A percentile compares a stretch with the other conserved stretches of the same genome.
Evolutionary conservation across 257 asterid species (phyloP).

Genomic region (Nicotiana otophora): DNA sequence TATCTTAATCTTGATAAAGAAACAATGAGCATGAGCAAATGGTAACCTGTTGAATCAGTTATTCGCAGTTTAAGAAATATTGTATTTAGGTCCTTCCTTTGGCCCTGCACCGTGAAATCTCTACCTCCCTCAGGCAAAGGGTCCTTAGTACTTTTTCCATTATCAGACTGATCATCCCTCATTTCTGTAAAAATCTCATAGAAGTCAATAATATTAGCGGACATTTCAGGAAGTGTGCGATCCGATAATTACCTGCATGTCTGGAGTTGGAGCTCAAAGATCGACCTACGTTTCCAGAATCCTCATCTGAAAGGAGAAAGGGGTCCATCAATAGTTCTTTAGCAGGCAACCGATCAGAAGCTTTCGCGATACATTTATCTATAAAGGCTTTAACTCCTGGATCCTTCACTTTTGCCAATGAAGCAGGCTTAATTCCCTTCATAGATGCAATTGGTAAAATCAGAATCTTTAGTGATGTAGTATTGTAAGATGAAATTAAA

Average conservation of each 20-base stretch:
- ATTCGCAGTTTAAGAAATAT: conserved; percentile 80
- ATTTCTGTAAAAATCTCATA: conserved; percentile 2
- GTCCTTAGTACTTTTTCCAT: conserved; percentile 33
- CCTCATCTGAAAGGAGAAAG: conserved; percentile 66
- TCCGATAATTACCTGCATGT: conserved; percentile 34
- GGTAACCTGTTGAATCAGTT: conserved; percentile 71
- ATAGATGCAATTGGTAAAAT: not conserved
- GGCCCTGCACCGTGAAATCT: conserved; percentile 80
- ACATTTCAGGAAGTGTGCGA: not conserved
- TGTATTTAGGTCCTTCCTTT: conserved; percentile 84
- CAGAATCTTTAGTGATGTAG: not conserved
- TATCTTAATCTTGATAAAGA: conserved; percentile 1
- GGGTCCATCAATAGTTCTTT: conserved; percentile 79
- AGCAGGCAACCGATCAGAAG: conserved; percentile 73
- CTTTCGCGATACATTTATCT: conserved; percentile 84
- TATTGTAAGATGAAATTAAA: not conserved
- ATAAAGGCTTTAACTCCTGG: conserved; percentile 66
- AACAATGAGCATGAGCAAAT: conserved; percentile 15
- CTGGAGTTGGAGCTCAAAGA: conserved; percentile 32
- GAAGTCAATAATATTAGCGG: not conserved
- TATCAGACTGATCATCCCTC: conserved; percentile 27
- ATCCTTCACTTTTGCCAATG: conserved; percentile 78
- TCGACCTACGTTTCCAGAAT: conserved; percentile 41
- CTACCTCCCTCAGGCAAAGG: conserved; percentile 60
- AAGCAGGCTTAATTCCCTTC: conserved; percentile 97